Evolutionary conservation across 805 yeast genomes (phyloP).

Genomic region (Teunomyces atbi): DNA sequence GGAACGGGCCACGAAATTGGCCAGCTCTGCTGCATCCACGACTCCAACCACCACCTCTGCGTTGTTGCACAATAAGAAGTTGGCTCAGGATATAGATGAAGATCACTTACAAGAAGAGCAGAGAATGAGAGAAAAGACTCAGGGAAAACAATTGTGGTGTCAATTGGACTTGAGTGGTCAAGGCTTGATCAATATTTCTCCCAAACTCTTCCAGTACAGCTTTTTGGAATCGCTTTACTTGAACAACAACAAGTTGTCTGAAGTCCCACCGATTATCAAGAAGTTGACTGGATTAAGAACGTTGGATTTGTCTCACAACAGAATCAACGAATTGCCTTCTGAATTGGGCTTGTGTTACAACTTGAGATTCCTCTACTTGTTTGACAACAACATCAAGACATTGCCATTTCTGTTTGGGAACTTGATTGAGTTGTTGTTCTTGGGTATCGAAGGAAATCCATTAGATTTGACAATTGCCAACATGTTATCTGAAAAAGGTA

Average conservation of each 20-base stretch:
- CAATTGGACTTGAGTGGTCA: constrained; percentile 91
- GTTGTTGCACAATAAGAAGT: constrained; percentile 42
- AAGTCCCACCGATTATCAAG: constrained; percentile 66
- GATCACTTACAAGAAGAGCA: constrained; percentile 51
- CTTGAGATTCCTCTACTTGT: constrained; percentile 76
- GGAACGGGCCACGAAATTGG: constrained; percentile 32
- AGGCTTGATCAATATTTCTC: constrained; percentile 67
- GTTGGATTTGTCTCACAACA: constrained; percentile 80
- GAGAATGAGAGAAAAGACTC: constrained; percentile 55
- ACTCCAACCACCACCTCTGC: constrained; percentile 23
- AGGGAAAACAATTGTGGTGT: constrained; percentile 87
- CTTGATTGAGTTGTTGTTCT: constrained; percentile 75
- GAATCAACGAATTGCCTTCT: constrained; percentile 67
- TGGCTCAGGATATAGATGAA: constrained; percentile 52
- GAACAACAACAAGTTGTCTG: constrained; percentile 76
- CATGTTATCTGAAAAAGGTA: constrained; percentile 76
- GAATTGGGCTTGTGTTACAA: constrained; percentile 83
- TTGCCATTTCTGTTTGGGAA: constrained; percentile 87
- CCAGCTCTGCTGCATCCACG: constrained; percentile 34
- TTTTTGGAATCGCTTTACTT: constrained; percentile 85
- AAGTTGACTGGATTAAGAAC: constrained; percentile 72
- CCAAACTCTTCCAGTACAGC: constrained; percentile 72
- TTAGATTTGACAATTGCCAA: constrained; percentile 63
- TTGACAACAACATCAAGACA: constrained; percentile 76
- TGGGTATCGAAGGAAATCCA: constrained; percentile 94